Percentiles rank a stretch among this genome's conserved stretches.
Evolutionary conservation across 2,329 filamentous ascomycete species (phyloP).

Genomic region (Neofusicoccum umdonicola): DNA sequence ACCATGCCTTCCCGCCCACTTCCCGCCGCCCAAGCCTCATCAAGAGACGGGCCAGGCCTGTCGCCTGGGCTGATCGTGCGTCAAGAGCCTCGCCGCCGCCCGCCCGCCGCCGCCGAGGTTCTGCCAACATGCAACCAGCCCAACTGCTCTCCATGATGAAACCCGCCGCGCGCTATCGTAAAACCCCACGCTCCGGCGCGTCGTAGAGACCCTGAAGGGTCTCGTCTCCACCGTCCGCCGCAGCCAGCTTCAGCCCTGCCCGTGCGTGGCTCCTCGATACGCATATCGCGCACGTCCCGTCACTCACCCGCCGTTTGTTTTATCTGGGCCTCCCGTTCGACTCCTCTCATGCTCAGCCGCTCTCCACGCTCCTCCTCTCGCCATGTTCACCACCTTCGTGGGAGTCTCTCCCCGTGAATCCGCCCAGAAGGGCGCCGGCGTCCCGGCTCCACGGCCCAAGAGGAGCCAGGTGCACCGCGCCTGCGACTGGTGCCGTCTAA

Average conservation of each 20-base stretch:
- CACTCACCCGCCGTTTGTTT: neutral
- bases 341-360: neutral
- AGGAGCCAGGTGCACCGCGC: slow-evolving; percentile 34
- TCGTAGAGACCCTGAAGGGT: neutral
- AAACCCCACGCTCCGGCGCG: neutral
- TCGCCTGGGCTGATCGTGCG: neutral
- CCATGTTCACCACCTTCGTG: slow-evolving; percentile 21
- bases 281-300: neutral
- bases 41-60: neutral
- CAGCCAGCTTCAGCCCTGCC: neutral
- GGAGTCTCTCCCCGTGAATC: neutral
- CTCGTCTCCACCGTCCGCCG: neutral
- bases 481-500: slow-evolving; percentile 43
- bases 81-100: neutral
- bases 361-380: neutral
- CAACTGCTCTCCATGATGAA: neutral
- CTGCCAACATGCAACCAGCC: neutral
- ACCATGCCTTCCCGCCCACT: neutral
- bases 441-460: slow-evolving; percentile 19
- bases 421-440: neutral
- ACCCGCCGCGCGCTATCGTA: neutral
- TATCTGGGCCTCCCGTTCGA: neutral
- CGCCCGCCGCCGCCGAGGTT: neutral
- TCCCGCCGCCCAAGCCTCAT: neutral
- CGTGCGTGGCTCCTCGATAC: neutral